Percentiles rank a stretch among this genome's conserved stretches.
phyloP scores from a whole-genome alignment of 495 filamentous ascomycete species.

The Xylaria nigripes region DNA sequence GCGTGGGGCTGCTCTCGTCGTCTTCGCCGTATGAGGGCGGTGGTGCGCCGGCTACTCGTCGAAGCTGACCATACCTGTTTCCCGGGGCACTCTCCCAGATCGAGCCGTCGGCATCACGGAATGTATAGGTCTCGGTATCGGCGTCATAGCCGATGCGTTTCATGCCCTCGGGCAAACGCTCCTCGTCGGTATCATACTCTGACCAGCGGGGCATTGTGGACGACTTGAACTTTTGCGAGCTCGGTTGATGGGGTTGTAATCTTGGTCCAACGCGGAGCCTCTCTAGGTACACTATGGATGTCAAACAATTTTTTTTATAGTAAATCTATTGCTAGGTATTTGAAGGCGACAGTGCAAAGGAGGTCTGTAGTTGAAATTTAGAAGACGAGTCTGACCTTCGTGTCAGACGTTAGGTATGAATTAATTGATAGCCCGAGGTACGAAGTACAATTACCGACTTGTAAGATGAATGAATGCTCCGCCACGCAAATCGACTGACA shows the following conservation, averaged over 20 bases:
- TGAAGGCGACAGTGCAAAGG: too few species aligned
- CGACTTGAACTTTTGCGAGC: background rate
- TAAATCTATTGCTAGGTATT: background rate
- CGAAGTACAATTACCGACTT: background rate
- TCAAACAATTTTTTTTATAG: too few species aligned
- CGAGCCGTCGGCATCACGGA: conserved; percentile 33
- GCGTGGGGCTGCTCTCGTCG: conserved; percentile 13
- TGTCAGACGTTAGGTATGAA: background rate
- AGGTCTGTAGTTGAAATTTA: too few species aligned
- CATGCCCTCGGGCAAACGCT: conserved; percentile 47
- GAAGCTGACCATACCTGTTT: conserved; percentile 36
- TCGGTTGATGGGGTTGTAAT: background rate
- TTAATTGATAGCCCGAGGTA: background rate
- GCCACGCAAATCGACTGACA: background rate
- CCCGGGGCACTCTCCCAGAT: conserved; percentile 40
- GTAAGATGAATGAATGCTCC: background rate
- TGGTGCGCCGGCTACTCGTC: conserved; percentile 16
- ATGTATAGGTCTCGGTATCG: conserved; percentile 43
- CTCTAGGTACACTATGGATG: background rate
- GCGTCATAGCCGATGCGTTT: conserved; percentile 46
- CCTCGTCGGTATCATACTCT: conserved; percentile 39
- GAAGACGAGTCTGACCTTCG: background rate
- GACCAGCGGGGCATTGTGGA: conserved; percentile 36
- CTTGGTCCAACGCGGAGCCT: background rate
- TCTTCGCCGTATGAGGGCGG: conserved; percentile 17